Base-by-base conservation (phyloP, 2,329 filamentous ascomycete species). In the Sordariomycetes sp. region DNA sequence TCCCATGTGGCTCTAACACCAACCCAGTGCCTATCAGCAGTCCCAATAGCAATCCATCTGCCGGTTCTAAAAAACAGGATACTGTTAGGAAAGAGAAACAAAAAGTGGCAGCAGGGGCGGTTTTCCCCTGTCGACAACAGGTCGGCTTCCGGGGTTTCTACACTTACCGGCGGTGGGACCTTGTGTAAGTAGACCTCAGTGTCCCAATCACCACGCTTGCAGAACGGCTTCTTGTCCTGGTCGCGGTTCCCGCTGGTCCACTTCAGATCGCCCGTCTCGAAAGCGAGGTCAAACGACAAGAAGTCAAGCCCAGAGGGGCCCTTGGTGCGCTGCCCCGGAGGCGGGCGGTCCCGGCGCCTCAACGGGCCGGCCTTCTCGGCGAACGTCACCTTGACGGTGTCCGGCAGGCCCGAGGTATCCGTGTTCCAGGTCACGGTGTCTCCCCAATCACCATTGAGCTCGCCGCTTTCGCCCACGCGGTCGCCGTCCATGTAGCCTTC, bases 1-100 rank as follows among this genome's bases (percentile, higher is more conserved):
- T 7, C 35, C 35, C 35, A 37, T 37, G 7, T 37, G 35, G 7
- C 22, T 22, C 50, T 22, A 8, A 52, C 18, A 52, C 16, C 18
- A 22, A 52, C 22, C 50, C 16, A 28, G 18, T 14, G 7, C 4
- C 50, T n/a, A 20, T 20, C 22, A 52, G 25, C 50, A 28, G 1
- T 52, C 22, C 50, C 50, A 52, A 22, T 52, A 52, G 50, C 50
- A 52, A 52, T 52, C 50, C 50, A 52, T 52, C 50, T 52, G n/a
- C 25, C 50, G 50, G 50, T 52, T 52, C 50, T 52, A n/a, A n/a
- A n/a, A n/a, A n/a, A n/a, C n/a, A n/a, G n/a, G n/a, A n/a, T n/a
- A n/a, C n/a, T n/a, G n/a, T n/a, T 37, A 8, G 7, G 35, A 37
- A 37, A 37, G 35, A 52, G 22, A 22, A 22, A 8, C 2, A 3